A percentile compares a stretch with the other conserved stretches of the same genome.
Evolutionary conservation across 257 asterid genomes (phyloP).

Genomic region (Eucommia ulmoides): DNA sequence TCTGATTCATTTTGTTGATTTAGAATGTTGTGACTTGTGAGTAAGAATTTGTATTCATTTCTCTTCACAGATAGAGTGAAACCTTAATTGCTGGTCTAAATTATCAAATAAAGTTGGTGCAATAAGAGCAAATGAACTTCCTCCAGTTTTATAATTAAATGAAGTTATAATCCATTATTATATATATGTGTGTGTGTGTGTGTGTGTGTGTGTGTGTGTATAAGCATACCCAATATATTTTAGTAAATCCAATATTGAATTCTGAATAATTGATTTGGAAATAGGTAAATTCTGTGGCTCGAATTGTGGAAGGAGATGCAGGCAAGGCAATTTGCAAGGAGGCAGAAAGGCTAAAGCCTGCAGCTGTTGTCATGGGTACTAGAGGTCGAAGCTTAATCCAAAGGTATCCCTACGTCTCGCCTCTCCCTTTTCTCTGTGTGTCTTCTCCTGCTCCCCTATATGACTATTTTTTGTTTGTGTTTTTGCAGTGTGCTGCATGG

Average conservation of each 20-base stretch:
- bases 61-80: too few relatives aligned
- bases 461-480: neutral
- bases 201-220: too few relatives aligned
- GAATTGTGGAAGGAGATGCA: constrained; percentile 94
- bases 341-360: constrained; percentile 85
- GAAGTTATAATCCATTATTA: too few relatives aligned
- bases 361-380: constrained; percentile 87
- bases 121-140: too few relatives aligned
- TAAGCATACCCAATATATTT: too few relatives aligned
- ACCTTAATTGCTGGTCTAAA: too few relatives aligned
- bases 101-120: too few relatives aligned
- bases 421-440: neutral
- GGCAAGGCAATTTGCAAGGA: constrained; percentile 87
- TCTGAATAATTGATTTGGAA: neutral
- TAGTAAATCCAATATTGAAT: neutral
- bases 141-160: too few relatives aligned
- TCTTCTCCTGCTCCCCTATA: neutral
- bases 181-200: too few relatives aligned
- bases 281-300: constrained; percentile 62
- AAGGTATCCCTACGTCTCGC: constrained; percentile 25
- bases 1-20: too few relatives aligned
- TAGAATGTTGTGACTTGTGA: too few relatives aligned
- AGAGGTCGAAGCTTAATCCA: constrained; percentile 70
- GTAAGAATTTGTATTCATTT: too few relatives aligned
- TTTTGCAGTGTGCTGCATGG: constrained; percentile 28